Percentiles rank a stretch among this genome's conserved stretches.
Evolutionary conservation across 1,284 basidiomycete species (phyloP).

Genomic region (Anthracocystis setariae): DNA sequence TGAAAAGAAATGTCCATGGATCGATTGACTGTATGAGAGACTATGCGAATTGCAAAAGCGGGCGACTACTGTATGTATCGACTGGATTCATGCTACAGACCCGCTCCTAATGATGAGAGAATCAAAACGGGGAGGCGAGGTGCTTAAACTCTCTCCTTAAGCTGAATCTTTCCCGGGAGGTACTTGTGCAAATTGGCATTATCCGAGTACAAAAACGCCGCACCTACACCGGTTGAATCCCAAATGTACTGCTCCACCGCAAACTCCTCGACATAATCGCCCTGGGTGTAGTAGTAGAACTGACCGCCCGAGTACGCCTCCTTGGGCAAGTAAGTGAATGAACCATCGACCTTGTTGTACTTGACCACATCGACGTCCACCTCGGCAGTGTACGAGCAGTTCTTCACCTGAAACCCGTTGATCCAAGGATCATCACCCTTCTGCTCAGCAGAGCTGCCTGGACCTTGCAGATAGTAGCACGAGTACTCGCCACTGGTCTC

Average conservation of each 20-base stretch:
- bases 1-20: no score
- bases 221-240: constrained; percentile 12
- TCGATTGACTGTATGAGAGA: no score
- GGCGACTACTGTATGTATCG: no score
- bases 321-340: constrained; percentile 7
- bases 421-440: constrained; percentile 2
- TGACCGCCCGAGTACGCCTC: not conserved
- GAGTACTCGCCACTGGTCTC: constrained; percentile 6
- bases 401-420: constrained; percentile 9
- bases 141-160: not conserved
- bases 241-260: constrained; percentile 25
- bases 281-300: constrained; percentile 17
- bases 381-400: constrained; percentile 10
- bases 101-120: no score
- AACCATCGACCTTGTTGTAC: constrained; percentile 14
- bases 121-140: not conserved
- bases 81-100: no score
- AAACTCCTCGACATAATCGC: constrained; percentile 19
- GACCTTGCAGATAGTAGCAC: constrained; percentile 13
- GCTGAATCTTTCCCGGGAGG: constrained; percentile 25
- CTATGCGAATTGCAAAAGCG: no score
- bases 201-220: constrained; percentile 3
- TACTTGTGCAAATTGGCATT: constrained; percentile 24
- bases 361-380: constrained; percentile 10
- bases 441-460: not conserved